Evolutionary conservation across 768 basidiomycete species (phyloP).

Genomic region (Coprinellus micaceus): DNA sequence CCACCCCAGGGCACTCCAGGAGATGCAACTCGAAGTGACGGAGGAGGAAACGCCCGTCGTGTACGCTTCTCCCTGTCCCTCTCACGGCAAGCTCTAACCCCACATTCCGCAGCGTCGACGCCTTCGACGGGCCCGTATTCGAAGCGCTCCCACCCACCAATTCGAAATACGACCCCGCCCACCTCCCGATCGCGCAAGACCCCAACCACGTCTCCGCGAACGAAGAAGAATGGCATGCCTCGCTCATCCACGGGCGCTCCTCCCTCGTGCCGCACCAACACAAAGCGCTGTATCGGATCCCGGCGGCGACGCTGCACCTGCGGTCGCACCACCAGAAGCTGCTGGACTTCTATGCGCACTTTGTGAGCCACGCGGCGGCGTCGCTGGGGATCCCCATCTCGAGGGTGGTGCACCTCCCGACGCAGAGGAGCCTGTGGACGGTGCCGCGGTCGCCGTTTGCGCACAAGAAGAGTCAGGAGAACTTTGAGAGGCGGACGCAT

Average conservation of each 20-base stretch:
- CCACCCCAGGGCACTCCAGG: conserved; percentile 1
- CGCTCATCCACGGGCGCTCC: conserved; percentile 60
- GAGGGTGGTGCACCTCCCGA: conserved; percentile 62
- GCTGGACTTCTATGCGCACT: conserved; percentile 79
- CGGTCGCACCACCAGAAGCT: conserved; percentile 66
- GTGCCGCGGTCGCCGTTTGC: conserved; percentile 83
- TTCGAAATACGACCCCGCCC: conserved; percentile 20
- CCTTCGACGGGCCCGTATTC: conserved; percentile 1
- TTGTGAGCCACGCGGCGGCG: conserved; percentile 80
- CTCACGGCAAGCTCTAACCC: neutral
- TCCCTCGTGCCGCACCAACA: conserved; percentile 53
- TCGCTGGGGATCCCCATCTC: conserved; percentile 80
- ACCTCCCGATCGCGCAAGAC: conserved; percentile 17
- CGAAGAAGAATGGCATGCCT: conserved; percentile 49
- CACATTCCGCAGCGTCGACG: neutral
- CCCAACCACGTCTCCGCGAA: conserved; percentile 19
- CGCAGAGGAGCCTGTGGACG: conserved; percentile 77
- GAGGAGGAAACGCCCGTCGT: neutral
- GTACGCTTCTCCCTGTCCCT: neutral
- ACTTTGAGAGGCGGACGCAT: conserved; percentile 83
- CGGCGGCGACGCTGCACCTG: conserved; percentile 80
- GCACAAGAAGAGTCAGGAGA: conserved; percentile 94
- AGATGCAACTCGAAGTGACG: neutral
- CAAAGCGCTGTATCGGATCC: conserved; percentile 61
- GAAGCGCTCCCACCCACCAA: neutral